phyloP scores from a whole-genome alignment of 495 filamentous ascomycete species.

The Penicillium atrosanguineum region DNA sequence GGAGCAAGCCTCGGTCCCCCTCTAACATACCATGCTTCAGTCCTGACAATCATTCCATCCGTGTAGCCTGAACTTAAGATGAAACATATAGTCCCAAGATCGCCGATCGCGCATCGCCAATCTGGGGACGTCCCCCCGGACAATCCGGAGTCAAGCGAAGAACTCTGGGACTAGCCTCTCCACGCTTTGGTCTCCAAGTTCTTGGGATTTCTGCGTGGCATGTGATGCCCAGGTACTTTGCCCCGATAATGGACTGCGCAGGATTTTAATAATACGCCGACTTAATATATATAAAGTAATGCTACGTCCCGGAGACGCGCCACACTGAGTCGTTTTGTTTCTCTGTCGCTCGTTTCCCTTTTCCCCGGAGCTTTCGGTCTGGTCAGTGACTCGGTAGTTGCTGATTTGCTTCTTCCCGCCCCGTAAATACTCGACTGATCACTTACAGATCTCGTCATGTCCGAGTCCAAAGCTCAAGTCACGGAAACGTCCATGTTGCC shows the following conservation, averaged over 20 bases:
- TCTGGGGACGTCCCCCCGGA: neutral
- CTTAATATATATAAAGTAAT: conserved; percentile 5
- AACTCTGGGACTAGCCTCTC: neutral
- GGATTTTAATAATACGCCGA: neutral
- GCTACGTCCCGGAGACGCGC: neutral
- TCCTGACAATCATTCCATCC: neutral
- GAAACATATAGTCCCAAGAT: neutral
- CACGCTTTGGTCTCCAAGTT: neutral
- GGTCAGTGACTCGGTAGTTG: neutral
- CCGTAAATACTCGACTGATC: neutral
- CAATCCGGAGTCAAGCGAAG: neutral
- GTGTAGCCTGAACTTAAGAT: neutral
- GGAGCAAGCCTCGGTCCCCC: neutral
- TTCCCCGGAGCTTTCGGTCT: neutral
- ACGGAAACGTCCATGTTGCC: conserved; percentile 11
- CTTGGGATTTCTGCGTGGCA: neutral
- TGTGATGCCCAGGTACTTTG: neutral
- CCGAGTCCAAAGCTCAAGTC: conserved; percentile 25
- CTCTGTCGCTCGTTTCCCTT: conserved; percentile 5
- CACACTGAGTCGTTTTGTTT: neutral
- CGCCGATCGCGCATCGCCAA: neutral
- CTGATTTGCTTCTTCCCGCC: neutral
- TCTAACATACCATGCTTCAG: neutral
- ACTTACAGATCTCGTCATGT: conserved; percentile 18
- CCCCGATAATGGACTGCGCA: neutral